These are phyloP conservation scores for Fusarium redolens DNA, from an alignment of 2,329 filamentous ascomycete genomes.

Conservation along the genomic window DNA sequence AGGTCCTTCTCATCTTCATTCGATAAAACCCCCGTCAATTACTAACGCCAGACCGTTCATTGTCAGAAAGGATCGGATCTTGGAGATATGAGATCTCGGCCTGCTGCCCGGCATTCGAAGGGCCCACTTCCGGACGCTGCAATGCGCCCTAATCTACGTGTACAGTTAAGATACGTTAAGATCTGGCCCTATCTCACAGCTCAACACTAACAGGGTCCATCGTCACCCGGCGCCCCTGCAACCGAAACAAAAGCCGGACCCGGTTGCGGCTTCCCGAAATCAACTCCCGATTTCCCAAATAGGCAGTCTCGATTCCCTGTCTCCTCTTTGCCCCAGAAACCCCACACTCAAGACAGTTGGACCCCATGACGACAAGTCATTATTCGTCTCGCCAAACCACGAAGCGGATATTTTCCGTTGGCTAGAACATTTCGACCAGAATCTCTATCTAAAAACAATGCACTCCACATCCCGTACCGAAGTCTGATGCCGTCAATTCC, in stretches of 20 bases:
- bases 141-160: background rate
- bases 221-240: background rate
- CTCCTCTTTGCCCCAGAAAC: slow-evolving; percentile 44
- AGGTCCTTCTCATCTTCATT: background rate
- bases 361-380: slow-evolving; percentile 34
- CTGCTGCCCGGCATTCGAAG: slow-evolving; percentile 22
- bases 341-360: slow-evolving; percentile 36
- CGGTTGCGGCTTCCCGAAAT: slow-evolving; percentile 42
- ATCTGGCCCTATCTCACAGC: accelerated
- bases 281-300: slow-evolving; percentile 46
- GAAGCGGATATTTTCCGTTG: slow-evolving; percentile 17
- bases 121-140: slow-evolving; percentile 10
- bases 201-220: slow-evolving; percentile 11
- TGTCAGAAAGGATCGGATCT: slow-evolving; percentile 7
- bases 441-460: background rate
- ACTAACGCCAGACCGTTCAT: background rate
- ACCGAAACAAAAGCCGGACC: slow-evolving; percentile 45
- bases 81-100: slow-evolving; percentile 22
- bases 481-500: slow-evolving; percentile 36
- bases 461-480: slow-evolving; percentile 35
- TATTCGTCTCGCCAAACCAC: slow-evolving; percentile 4
- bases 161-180: slow-evolving; percentile 20
- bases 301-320: slow-evolving; percentile 30
- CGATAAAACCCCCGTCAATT: background rate
- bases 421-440: slow-evolving; percentile 6